These are phyloP conservation scores for Starmerella asiatica DNA, from an alignment of 805 yeast genomes.

Conservation along the genomic window DNA sequence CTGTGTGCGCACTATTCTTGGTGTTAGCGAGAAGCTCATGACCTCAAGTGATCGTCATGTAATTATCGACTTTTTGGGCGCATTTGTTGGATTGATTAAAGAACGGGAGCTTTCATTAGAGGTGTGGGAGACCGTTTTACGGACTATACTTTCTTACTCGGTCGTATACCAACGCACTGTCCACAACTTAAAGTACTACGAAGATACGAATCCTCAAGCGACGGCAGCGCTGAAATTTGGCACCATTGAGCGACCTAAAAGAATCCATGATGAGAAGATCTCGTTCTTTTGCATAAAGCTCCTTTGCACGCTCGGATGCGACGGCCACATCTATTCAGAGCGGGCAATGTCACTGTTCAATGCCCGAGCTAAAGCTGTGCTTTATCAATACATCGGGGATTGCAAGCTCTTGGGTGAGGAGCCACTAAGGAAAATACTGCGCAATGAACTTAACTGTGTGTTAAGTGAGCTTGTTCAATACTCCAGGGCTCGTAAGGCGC, in stretches of 20 bases:
- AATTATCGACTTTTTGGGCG: slow-evolving; percentile 2
- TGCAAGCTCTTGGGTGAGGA: slow-evolving; percentile 41
- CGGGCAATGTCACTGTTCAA: slow-evolving; percentile 5
- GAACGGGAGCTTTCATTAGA: slow-evolving; percentile 26
- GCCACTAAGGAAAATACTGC: slow-evolving; percentile 58
- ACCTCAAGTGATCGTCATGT: slow-evolving; percentile 2
- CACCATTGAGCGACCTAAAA: slow-evolving; percentile 39
- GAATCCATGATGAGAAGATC: slow-evolving; percentile 35
- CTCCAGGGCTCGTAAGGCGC: neutral
- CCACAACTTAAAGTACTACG: slow-evolving; percentile 23
- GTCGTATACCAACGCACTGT: slow-evolving; percentile 41
- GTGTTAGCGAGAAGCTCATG: slow-evolving; percentile 3
- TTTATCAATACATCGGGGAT: slow-evolving; percentile 54
- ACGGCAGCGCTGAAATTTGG: slow-evolving; percentile 32
- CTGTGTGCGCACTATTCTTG: slow-evolving; percentile 10
- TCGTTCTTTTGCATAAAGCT: slow-evolving; percentile 46
- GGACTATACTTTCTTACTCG: slow-evolving; percentile 44
- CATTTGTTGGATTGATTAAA: slow-evolving; percentile 21
- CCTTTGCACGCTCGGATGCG: slow-evolving; percentile 32
- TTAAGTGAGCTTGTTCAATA: slow-evolving; percentile 15
- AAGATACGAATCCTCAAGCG: slow-evolving; percentile 31
- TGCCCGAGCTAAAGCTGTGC: slow-evolving; percentile 29
- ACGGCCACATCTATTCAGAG: neutral
- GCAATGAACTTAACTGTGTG: slow-evolving; percentile 39
- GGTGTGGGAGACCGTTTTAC: slow-evolving; percentile 26